phyloP scores from a whole-genome alignment of 257 asterid genomes.

The Ligustrum vulgare region DNA sequence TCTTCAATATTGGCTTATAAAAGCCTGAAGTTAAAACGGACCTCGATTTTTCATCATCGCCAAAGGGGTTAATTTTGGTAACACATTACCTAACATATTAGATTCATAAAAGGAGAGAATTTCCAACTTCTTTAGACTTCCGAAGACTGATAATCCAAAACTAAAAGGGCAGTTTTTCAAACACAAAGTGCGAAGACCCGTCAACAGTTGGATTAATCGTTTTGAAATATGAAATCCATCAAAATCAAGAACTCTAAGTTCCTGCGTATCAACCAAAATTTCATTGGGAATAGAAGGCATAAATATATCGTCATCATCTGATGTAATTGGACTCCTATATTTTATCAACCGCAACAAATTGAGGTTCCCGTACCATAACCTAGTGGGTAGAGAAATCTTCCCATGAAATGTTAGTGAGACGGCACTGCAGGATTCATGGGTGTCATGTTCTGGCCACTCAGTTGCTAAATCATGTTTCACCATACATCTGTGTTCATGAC shows the following conservation, averaged over 20 bases:
- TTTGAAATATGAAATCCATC: background rate
- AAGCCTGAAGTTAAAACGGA: too few relatives aligned
- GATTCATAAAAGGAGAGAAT: background rate
- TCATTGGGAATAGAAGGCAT: too few relatives aligned
- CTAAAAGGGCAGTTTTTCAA: background rate
- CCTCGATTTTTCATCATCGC: too few relatives aligned
- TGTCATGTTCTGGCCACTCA: slow-evolving; percentile 13
- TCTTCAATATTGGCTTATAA: too few relatives aligned
- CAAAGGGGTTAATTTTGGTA: too few relatives aligned
- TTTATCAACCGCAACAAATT: background rate
- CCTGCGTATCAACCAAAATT: background rate
- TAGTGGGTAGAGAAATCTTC: background rate
- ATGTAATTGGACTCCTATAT: too few relatives aligned
- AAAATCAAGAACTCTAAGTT: slow-evolving; percentile 7
- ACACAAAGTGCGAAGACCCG: background rate
- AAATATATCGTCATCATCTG: too few relatives aligned
- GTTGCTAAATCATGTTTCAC: slow-evolving; percentile 9
- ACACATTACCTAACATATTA: too few relatives aligned
- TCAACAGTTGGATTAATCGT: background rate
- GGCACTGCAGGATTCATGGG: background rate
- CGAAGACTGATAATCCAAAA: slow-evolving; percentile 3
- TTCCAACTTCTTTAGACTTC: slow-evolving; percentile 3
- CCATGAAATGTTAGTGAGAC: slow-evolving; percentile 6
- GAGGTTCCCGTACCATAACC: background rate
- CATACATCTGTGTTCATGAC: background rate